Evolutionary conservation across 257 asterid species (phyloP).

Genomic region (Vinca minor): DNA sequence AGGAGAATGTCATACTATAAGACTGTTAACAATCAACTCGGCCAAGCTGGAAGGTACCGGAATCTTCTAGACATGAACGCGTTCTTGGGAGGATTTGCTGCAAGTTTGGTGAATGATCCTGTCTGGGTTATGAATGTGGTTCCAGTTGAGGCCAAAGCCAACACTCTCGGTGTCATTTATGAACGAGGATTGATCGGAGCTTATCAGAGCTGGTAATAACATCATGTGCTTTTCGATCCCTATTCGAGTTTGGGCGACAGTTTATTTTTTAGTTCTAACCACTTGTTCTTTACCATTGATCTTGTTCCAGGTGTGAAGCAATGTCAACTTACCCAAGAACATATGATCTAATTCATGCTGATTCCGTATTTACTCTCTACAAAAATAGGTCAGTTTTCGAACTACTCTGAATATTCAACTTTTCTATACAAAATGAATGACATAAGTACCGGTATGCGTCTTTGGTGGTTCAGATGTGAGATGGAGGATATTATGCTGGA

Average conservation of each 20-base stretch:
- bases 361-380: constrained; percentile 61
- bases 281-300: neutral
- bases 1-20: constrained; percentile 63
- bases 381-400: constrained; percentile 32
- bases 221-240: neutral
- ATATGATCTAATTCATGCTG: constrained; percentile 80
- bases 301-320: constrained; percentile 69
- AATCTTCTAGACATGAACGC: constrained; percentile 84
- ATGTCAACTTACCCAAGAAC: constrained; percentile 93
- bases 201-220: constrained; percentile 63
- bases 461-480: constrained; percentile 41
- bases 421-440: too few relatives aligned
- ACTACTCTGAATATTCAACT: too few relatives aligned
- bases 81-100: constrained; percentile 78
- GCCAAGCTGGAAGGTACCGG: constrained; percentile 56
- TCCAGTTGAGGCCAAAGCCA: constrained; percentile 53
- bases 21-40: constrained; percentile 48
- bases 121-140: constrained; percentile 86
- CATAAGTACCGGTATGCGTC: too few relatives aligned
- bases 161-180: constrained; percentile 64
- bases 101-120: constrained; percentile 46
- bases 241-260: neutral
- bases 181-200: constrained; percentile 88
- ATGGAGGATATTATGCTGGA: constrained; percentile 69
- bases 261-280: neutral